phyloP scores from a whole-genome alignment of 768 basidiomycete species.

The Leucocoprinus sp. region DNA sequence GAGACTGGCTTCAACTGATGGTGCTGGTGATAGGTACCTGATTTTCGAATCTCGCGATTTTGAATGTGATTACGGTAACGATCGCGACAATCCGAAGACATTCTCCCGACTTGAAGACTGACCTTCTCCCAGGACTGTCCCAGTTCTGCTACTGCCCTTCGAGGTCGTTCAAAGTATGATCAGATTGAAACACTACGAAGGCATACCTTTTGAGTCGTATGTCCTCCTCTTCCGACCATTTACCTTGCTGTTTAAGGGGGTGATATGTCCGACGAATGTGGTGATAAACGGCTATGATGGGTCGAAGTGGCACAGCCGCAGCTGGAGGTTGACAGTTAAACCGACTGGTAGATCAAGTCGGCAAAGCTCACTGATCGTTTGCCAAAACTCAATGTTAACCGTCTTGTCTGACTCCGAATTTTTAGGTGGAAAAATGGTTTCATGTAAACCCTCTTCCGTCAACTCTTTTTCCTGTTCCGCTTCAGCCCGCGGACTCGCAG shows the following conservation, averaged over 20 bases:
- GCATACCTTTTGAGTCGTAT: constrained; percentile 51
- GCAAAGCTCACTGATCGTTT: constrained; percentile 57
- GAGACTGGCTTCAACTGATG: background rate
- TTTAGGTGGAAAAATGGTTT: constrained; percentile 58
- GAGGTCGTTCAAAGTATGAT: background rate
- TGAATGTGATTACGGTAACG: constrained; percentile 79
- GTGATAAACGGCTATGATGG: constrained; percentile 80
- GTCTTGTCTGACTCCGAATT: constrained; percentile 44
- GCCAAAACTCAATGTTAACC: constrained; percentile 67
- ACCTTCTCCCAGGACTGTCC: constrained; percentile 83
- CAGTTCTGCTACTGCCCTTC: constrained; percentile 57
- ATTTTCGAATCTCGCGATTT: constrained; percentile 52
- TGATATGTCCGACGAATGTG: constrained; percentile 65
- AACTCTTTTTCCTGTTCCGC: constrained; percentile 40
- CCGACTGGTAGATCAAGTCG: background rate
- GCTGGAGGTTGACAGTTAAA: constrained; percentile 33
- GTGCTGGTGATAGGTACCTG: constrained; percentile 28
- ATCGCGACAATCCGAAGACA: constrained; percentile 77
- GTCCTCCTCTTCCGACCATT: constrained; percentile 66
- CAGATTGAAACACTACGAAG: background rate
- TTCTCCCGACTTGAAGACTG: constrained; percentile 59
- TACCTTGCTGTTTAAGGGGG: constrained; percentile 61
- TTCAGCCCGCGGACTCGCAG: constrained; percentile 1
- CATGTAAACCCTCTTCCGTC: constrained; percentile 43
- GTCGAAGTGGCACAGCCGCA: constrained; percentile 60